Conservation (phyloP, 1,284 basidiomycete species). For the Inonotus hispidus region DNA sequence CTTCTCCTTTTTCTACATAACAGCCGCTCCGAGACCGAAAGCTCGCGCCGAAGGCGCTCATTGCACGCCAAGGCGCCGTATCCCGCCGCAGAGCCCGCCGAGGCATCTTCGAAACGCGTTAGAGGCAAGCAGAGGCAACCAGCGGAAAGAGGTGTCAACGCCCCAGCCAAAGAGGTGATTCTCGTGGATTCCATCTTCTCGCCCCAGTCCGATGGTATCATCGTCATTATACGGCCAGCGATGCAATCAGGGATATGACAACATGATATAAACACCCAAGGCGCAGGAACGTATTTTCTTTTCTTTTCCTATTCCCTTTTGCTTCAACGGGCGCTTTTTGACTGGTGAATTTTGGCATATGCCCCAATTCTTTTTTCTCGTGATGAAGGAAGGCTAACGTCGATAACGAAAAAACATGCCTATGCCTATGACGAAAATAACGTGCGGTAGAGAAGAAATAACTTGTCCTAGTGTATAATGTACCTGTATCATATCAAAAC, state of each 20-base stretch:
- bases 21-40: background rate
- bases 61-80: background rate
- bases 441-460: too few relatives aligned
- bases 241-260: background rate
- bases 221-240: slow-evolving; percentile 57
- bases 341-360: too few relatives aligned
- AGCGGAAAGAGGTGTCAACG: slow-evolving; percentile 4
- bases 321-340: too few relatives aligned
- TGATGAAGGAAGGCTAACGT: too few relatives aligned
- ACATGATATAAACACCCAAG: too few relatives aligned
- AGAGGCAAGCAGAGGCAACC: background rate
- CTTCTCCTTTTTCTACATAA: background rate
- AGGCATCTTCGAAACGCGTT: background rate
- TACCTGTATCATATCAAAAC: too few relatives aligned
- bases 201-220: slow-evolving; percentile 72
- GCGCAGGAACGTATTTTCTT: too few relatives aligned
- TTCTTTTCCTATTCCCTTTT: too few relatives aligned
- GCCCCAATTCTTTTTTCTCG: too few relatives aligned
- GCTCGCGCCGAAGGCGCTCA: background rate
- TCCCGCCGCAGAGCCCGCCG: background rate
- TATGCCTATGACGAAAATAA: too few relatives aligned
- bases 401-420: too few relatives aligned
- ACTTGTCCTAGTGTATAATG: too few relatives aligned
- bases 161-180: slow-evolving; percentile 29
- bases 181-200: slow-evolving; percentile 74